Evolutionary conservation across 2,329 filamentous ascomycete species (phyloP).

Genomic region (Ophiostoma novo-ulmi): DNA sequence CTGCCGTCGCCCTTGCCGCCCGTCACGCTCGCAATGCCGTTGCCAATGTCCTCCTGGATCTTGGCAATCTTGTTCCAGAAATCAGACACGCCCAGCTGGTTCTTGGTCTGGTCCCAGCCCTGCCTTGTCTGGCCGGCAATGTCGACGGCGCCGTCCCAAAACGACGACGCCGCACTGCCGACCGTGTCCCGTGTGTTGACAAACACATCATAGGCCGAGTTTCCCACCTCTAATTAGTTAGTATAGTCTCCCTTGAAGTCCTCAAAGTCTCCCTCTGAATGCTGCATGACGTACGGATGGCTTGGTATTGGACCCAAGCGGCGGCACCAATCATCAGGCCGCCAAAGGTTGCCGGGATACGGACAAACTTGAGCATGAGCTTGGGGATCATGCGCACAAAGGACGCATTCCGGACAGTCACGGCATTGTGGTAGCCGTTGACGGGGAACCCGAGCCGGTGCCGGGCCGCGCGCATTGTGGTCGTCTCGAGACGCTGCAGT

Average conservation of each 20-base stretch:
- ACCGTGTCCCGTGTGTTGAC: slow-evolving; percentile 68
- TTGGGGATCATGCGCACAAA: slow-evolving; percentile 70
- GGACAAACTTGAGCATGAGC: slow-evolving; percentile 81
- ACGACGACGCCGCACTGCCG: slow-evolving; percentile 58
- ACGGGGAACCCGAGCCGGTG: slow-evolving; percentile 69
- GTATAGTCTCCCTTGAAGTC: background rate
- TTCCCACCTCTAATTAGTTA: slow-evolving; percentile 58
- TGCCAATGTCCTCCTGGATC: slow-evolving; percentile 55
- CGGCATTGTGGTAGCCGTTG: slow-evolving; percentile 78
- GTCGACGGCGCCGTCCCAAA: slow-evolving; percentile 68
- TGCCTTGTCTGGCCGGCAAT: slow-evolving; percentile 72
- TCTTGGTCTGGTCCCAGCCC: slow-evolving; percentile 80
- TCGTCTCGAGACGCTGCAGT: slow-evolving; percentile 48
- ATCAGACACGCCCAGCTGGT: slow-evolving; percentile 62
- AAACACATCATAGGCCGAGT: slow-evolving; percentile 71
- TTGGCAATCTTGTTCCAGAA: slow-evolving; percentile 74
- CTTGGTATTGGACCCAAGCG: slow-evolving; percentile 95
- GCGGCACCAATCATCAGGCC: slow-evolving; percentile 79
- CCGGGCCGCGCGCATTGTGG: slow-evolving; percentile 52
- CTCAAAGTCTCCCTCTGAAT: background rate
- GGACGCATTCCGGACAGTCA: slow-evolving; percentile 58
- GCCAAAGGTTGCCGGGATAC: slow-evolving; percentile 86
- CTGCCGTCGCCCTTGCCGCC: slow-evolving; percentile 43
- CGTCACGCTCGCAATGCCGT: slow-evolving; percentile 38
- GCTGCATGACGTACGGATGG: slow-evolving; percentile 59